Percentiles rank a stretch among this genome's conserved stretches.
Evolutionary conservation across 164 flowering plant genomes (phyloP).

Genomic region (Vitis cinerea): DNA sequence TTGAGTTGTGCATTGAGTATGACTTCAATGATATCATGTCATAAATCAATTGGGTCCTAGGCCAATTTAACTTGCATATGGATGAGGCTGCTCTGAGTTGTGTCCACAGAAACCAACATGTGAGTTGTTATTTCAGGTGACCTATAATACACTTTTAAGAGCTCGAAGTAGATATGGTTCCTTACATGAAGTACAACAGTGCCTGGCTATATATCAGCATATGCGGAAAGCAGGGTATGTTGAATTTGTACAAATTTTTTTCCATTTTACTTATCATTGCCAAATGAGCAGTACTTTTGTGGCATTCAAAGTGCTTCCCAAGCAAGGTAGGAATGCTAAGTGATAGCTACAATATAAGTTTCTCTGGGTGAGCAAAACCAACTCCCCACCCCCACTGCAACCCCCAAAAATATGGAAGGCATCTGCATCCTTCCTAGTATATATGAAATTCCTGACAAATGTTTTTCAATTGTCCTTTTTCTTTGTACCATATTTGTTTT

Average conservation of each 20-base stretch:
- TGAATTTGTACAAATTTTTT: background rate
- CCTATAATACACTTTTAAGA: slow-evolving; percentile 78
- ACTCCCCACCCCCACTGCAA: too few relatives aligned
- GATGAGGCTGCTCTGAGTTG: too few relatives aligned
- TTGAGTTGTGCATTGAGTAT: background rate
- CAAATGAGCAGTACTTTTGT: too few relatives aligned
- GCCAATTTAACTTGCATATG: too few relatives aligned
- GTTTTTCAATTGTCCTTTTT: background rate
- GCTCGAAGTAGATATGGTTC: slow-evolving; percentile 86
- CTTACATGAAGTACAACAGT: slow-evolving; percentile 72
- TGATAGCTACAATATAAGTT: too few relatives aligned
- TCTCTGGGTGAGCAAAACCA: too few relatives aligned
- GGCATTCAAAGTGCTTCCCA: too few relatives aligned
- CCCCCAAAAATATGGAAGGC: background rate
- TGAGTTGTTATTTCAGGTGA: slow-evolving; percentile 58
- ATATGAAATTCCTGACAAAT: background rate
- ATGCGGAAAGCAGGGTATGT: slow-evolving; percentile 91
- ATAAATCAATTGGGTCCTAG: too few relatives aligned
- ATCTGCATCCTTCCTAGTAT: background rate
- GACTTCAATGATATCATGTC: too few relatives aligned
- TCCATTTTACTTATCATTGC: too few relatives aligned
- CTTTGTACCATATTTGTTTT: background rate
- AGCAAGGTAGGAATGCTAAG: too few relatives aligned
- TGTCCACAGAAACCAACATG: background rate
- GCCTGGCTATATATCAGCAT: slow-evolving; percentile 80